These are phyloP conservation scores for Chrysophaeum taylorii DNA, from an alignment of 352 stramenopile genomes.

Conservation along the genomic window DNA sequence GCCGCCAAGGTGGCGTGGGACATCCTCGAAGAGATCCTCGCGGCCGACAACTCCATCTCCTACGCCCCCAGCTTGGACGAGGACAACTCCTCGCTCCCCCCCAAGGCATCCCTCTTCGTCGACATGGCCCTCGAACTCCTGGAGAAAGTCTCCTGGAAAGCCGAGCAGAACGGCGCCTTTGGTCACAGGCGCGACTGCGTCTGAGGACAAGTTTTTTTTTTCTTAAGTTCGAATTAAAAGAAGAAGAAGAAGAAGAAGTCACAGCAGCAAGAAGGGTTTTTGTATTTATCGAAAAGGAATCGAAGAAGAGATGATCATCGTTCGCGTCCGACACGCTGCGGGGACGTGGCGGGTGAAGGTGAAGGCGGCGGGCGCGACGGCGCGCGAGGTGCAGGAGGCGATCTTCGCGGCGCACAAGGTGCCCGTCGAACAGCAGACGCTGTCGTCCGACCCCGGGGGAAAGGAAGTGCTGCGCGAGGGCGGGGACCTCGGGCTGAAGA, in stretches of 20 bases:
- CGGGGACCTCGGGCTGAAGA: slow-evolving; percentile 8
- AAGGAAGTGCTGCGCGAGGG: background rate
- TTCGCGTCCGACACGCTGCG: slow-evolving; percentile 70
- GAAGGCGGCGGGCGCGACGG: slow-evolving; percentile 48
- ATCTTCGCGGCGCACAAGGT: slow-evolving; percentile 14
- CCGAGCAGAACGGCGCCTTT: background rate
- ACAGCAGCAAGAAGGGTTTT: no score
- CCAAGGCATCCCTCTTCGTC: background rate
- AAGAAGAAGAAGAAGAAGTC: no score
- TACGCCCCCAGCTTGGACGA: background rate
- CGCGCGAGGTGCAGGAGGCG: slow-evolving; percentile 38
- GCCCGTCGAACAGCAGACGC: background rate
- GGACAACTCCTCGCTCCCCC: background rate
- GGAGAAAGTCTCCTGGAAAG: background rate
- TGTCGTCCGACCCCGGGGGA: background rate
- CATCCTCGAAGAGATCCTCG: background rate
- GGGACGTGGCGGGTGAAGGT: slow-evolving; percentile 66
- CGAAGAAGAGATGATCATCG: slow-evolving; percentile 54
- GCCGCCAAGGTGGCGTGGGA: background rate
- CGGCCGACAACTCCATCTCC: background rate
- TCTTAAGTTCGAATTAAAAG: no score
- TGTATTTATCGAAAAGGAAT: no score
- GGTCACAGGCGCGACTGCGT: background rate
- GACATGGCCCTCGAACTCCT: background rate
- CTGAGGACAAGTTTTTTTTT: no score